Evolutionary conservation across 306 rosid genomes (phyloP).

Genomic region (Lablab purpureus): DNA sequence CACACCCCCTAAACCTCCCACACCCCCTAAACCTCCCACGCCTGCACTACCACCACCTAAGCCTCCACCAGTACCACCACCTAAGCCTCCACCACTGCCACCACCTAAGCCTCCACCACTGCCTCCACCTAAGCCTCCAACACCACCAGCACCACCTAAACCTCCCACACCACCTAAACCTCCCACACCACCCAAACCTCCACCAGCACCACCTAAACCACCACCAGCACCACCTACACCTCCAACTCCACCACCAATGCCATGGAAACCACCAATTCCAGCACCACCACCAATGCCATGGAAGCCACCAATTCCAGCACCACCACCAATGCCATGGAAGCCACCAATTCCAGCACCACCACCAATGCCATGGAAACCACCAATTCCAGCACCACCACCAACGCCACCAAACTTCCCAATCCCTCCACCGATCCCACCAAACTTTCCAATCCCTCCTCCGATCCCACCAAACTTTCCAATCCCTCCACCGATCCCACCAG

Average conservation of each 20-base stretch:
- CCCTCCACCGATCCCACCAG: conserved; percentile 63
- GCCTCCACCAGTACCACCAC: conserved; percentile 34
- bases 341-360: conserved; percentile 43
- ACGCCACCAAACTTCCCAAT: conserved; percentile 37
- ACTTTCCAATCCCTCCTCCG: conserved; percentile 42
- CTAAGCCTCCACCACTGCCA: conserved; percentile 18
- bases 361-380: conserved; percentile 19
- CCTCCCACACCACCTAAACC: conserved; percentile 33
- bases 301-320: conserved; percentile 17
- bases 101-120: conserved; percentile 35
- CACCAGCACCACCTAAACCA: background rate
- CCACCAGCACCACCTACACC: conserved; percentile 16
- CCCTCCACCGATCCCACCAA: conserved; percentile 34
- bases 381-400: conserved; percentile 25
- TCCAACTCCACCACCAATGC: conserved; percentile 27
- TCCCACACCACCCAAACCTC: conserved; percentile 49
- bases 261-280: conserved; percentile 27
- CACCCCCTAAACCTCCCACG: conserved; percentile 8
- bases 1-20: background rate
- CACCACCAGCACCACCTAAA: conserved; percentile 8
- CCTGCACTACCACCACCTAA: background rate
- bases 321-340: conserved; percentile 27
- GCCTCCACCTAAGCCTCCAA: conserved; percentile 1
- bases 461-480: conserved; percentile 36
- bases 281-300: conserved; percentile 30